Base-by-base conservation (phyloP, 2,329 filamentous ascomycete species). In the Xylariaceae sp. region DNA sequence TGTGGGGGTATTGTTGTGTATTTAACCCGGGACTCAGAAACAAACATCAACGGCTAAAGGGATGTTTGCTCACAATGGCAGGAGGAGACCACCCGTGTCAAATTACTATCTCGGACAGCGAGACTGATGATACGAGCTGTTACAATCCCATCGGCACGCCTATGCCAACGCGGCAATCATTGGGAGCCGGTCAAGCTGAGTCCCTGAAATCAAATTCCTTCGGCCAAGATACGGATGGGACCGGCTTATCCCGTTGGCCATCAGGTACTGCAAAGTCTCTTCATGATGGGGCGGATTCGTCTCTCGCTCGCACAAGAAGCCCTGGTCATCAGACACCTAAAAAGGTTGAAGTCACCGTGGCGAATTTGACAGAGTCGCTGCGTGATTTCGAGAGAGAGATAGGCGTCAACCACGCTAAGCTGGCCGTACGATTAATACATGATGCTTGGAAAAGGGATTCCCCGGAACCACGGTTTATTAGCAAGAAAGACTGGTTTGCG, bases 401-500 rank as follows among this genome's bases (percentile, higher is more conserved):
- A 31, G 71, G 73, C 49, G 67, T 72, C 9, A 72, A 74, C 39
- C 76, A 80, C 53, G 71, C 74, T 5, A 72, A 70, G 29, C 71
- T 80, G 12, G 64, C 67, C 26, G 72, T 74, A 2, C 68, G 75
- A 4, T 73, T 76, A 52, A 69, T 74, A 34, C 71, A 80, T 35
- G 71, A 76, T 55, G 72, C 75, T 9, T 75, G 76, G 51, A 72
- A 71, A 50, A 67, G 63, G 48, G 66, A 72, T 43, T 70, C 71
- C 1, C 68, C 67, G 4, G 69, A 74, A 50, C 71, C 70, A 30
- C 72, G 71, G 32, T 68, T 75, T 54, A 62, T 71, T 29, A 72
- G 72, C 50, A 73, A 75, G 44, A 65, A 68, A 6, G 78, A 81
- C 54, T 72, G 75, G 56, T 81, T 83, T 61, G 74, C 74, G 2